These are phyloP conservation scores for Yamadazyma kitorensis DNA, from an alignment of 805 yeast genomes.

Conservation along the genomic window DNA sequence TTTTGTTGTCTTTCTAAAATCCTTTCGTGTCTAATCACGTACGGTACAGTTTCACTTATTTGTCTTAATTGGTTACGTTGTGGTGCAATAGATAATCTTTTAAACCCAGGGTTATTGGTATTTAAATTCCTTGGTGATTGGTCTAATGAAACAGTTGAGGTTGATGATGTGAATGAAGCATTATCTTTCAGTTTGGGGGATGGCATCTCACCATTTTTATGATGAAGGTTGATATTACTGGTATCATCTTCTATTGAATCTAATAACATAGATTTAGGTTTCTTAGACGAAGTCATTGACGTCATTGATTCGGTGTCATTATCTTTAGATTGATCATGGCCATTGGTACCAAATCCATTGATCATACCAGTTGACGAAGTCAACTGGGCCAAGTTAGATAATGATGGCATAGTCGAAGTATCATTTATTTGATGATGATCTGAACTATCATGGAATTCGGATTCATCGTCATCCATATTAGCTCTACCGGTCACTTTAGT, in stretches of 20 bases:
- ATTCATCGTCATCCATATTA: constrained; percentile 21
- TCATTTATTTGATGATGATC: constrained; percentile 13
- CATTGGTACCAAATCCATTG: constrained; percentile 26
- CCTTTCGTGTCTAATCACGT: constrained; percentile 73
- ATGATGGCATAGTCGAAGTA: constrained; percentile 43
- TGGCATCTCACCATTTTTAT: constrained; percentile 12
- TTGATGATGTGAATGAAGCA: constrained; percentile 28
- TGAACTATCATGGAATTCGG: constrained; percentile 26
- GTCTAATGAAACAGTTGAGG: constrained; percentile 29
- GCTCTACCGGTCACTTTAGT: constrained; percentile 52
- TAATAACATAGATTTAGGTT: constrained; percentile 35
- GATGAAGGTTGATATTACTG: no score
- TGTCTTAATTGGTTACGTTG: constrained; percentile 67
- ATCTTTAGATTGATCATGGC: constrained; percentile 18
- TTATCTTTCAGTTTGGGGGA: constrained; percentile 27
- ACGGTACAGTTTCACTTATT: constrained; percentile 83
- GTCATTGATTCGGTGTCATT: constrained; percentile 19
- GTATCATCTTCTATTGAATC: constrained; percentile 16
- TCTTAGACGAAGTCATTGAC: constrained; percentile 16
- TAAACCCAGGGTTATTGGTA: constrained; percentile 32
- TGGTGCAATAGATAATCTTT: constrained; percentile 44
- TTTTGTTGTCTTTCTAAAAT: constrained; percentile 73
- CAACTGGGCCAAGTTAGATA: constrained; percentile 60
- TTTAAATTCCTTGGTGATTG: constrained; percentile 17
- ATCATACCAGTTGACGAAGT: constrained; percentile 14